A percentile compares a stretch with the other conserved stretches of the same genome.
Conservation (phyloP, 176 grass and related monocot species). For the Calamus simplicifolius region DNA sequence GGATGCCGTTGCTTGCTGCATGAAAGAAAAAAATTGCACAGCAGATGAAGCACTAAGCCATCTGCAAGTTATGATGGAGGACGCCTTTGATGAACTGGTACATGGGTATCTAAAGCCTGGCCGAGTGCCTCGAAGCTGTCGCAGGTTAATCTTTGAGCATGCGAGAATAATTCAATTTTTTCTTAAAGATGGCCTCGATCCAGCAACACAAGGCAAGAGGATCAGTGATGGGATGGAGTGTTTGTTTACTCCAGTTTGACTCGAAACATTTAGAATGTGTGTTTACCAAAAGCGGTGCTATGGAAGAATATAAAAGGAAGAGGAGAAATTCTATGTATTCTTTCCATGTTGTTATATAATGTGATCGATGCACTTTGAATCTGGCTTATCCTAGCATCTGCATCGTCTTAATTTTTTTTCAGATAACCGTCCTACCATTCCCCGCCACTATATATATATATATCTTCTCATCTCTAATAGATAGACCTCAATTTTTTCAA, state of each 20-base stretch:
- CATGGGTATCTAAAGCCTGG: slow-evolving; percentile 17
- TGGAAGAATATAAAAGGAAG: too few species aligned
- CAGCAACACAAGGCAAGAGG: background rate
- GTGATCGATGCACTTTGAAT: too few species aligned
- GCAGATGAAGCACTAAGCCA: slow-evolving; percentile 12
- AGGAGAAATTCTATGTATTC: too few species aligned
- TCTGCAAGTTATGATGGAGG: slow-evolving; percentile 12
- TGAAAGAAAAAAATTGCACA: slow-evolving; percentile 8
- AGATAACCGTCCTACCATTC: too few species aligned
- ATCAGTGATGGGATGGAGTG: background rate
- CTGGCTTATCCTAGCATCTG: too few species aligned
- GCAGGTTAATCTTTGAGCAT: slow-evolving; percentile 24
- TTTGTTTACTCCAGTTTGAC: slow-evolving; percentile 16
- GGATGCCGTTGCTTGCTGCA: background rate
- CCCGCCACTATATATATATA: too few species aligned
- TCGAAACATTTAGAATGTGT: too few species aligned
- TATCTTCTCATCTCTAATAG: too few species aligned
- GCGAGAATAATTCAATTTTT: slow-evolving; percentile 20
- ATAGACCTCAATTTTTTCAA: too few species aligned
- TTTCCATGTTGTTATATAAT: too few species aligned
- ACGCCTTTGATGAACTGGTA: slow-evolving; percentile 15
- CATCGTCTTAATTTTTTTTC: too few species aligned
- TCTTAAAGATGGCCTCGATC: background rate
- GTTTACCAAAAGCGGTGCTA: too few species aligned
- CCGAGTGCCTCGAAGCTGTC: slow-evolving; percentile 9